Evolutionary conservation across 2,329 filamentous ascomycete species (phyloP), one percentile per base, ranked within the genome.

Genomic region (Ophiostoma piceae): DNA sequence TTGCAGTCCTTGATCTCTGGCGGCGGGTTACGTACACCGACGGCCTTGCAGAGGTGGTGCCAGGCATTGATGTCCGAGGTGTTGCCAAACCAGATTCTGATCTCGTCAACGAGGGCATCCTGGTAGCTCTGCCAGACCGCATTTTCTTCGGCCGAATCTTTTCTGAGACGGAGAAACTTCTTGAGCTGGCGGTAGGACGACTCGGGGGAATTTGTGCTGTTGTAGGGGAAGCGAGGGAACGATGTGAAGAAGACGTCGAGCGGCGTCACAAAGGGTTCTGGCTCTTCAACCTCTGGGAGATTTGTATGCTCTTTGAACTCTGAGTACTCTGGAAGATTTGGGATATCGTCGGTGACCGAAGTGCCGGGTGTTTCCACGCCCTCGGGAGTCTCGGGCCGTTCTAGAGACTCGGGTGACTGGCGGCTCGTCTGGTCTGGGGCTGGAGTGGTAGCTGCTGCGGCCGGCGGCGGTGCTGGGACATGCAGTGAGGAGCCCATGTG

Each of bases 21-120:
- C 0, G 69, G 69, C 16, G 66, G 69, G 1, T 68, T 8, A 6
- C 3, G 5, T 19, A 69, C 37, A 14, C 51, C 68, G 16, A 72
- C 51, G 1, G 69, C 68, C 4, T 66, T 51, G 41, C 51, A 71
- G 6, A 72, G 68, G 11, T 62, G 26, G n/a, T 69, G 66, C 69
- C 69, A 70, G 7, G 69, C 47, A 14, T 26, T 0, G 16, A 71
- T 62, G 41, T 71, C 71, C 39, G 26, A 26, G 3, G 41, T 14
- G 16, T 47, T 47, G 35, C 71, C 69, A 22, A 67, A 71, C 69
- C 66, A 72, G 7, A 67, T 11, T 11, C 32, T 11, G n/a, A 70
- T 43, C 62, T 72, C 71, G 9, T 57, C 64, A 32, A 47, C 9
- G 14, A 72, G 60, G 0, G 69, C 69, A 3, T 26, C n/a, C 9